Percentiles rank a stretch among this genome's conserved stretches.
These are phyloP conservation scores for Diaporthe helianthi DNA, from an alignment of 2,329 filamentous ascomycete species.

Conservation along the genomic window DNA sequence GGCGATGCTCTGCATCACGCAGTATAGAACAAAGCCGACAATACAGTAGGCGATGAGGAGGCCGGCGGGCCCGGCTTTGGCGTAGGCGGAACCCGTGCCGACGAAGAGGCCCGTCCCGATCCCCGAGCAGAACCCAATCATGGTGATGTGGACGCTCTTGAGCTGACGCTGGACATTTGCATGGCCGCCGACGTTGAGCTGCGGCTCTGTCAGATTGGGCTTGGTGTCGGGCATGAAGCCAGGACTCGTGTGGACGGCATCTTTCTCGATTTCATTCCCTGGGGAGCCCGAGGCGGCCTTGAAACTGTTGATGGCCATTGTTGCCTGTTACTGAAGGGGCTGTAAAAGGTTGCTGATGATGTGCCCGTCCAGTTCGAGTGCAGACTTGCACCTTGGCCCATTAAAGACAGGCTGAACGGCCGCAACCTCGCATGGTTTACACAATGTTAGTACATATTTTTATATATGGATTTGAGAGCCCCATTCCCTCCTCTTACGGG, in stretches of 20 bases:
- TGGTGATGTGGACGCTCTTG: conserved; percentile 34
- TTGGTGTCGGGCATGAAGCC: conserved; percentile 34
- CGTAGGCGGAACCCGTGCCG: conserved; percentile 33
- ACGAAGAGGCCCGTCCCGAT: conserved; percentile 37
- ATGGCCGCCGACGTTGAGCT: conserved; percentile 34
- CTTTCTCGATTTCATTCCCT: conserved; percentile 31
- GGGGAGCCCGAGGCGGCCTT: not conserved
- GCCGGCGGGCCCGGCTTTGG: conserved; percentile 35
- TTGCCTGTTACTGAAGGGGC: not conserved
- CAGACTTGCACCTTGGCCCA: not conserved
- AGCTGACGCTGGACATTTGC: conserved; percentile 35
- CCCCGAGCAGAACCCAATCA: conserved; percentile 36
- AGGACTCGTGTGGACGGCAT: conserved; percentile 27
- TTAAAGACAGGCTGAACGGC: conserved; percentile 2
- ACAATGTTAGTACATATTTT: not conserved
- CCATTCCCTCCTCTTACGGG: not conserved
- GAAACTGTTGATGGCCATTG: conserved; percentile 21
- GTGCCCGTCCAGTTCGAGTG: not conserved
- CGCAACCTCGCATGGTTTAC: conserved; percentile 7
- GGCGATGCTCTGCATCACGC: conserved; percentile 35
- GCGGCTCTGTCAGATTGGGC: conserved; percentile 22
- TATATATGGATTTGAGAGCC: not conserved
- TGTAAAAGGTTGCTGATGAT: not conserved
- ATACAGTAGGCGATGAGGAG: conserved; percentile 33
- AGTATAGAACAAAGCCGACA: conserved; percentile 32